Conservation (phyloP, 2,329 filamentous ascomycete species). For the Neocucurbitaria cava region DNA sequence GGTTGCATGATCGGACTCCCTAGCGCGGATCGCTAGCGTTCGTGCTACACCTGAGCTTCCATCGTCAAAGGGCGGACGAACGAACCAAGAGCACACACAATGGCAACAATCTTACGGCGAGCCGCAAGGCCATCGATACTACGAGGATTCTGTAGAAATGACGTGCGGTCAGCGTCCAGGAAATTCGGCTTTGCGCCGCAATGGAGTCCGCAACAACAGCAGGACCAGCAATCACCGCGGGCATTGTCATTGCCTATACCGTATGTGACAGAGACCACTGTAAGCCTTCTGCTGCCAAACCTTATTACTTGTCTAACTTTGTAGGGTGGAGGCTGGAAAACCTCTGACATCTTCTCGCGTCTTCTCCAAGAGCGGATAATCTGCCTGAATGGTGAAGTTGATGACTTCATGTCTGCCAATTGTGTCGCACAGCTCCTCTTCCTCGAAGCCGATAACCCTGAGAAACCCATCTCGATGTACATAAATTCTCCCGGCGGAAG, state of each 20-base stretch:
- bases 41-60: slow-evolving; percentile 11
- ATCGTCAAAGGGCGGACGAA: slow-evolving; percentile 8
- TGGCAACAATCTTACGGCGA: slow-evolving; percentile 42
- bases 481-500: slow-evolving; percentile 96
- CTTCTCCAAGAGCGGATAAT: slow-evolving; percentile 82
- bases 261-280: slow-evolving; percentile 59
- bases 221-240: slow-evolving; percentile 33
- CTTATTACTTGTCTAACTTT: slow-evolving; percentile 35
- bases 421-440: slow-evolving; percentile 96
- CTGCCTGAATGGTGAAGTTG: slow-evolving; percentile 89
- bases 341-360: slow-evolving; percentile 57
- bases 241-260: slow-evolving; percentile 55
- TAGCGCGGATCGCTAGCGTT: slow-evolving; percentile 25
- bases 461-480: slow-evolving; percentile 96
- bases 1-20: slow-evolving; percentile 27
- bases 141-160: slow-evolving; percentile 13
- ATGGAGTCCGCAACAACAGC: slow-evolving; percentile 21
- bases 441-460: slow-evolving; percentile 94
- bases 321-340: slow-evolving; percentile 60
- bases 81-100: slow-evolving; percentile 24
- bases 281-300: slow-evolving; percentile 31
- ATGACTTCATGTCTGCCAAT: slow-evolving; percentile 88
- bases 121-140: slow-evolving; percentile 25
- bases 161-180: slow-evolving; percentile 32
- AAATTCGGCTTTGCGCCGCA: slow-evolving; percentile 34